Conservation (phyloP, 441 rosid genomes). For the Sinapis alba region DNA sequence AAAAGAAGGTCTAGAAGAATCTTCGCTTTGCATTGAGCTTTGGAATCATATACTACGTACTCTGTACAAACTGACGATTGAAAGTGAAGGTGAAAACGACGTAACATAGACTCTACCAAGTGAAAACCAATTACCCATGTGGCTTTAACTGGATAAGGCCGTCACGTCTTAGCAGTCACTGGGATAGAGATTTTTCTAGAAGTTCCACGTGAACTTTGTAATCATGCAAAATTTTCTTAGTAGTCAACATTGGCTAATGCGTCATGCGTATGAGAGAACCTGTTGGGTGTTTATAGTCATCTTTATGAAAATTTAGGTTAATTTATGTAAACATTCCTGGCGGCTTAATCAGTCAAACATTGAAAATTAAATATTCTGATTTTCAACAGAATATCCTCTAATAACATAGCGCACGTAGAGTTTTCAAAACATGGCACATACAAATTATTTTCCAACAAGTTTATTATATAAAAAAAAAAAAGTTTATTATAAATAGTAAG, state of each 20-base stretch:
- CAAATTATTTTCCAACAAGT: not conserved
- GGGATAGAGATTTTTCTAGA: not conserved
- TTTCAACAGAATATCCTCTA: not conserved
- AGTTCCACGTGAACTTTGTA: not conserved
- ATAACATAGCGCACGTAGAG: not conserved
- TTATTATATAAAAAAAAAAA: not conserved
- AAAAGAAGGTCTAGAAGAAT: not conserved
- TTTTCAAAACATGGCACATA: not conserved
- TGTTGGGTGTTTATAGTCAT: not conserved
- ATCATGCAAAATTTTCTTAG: not conserved
- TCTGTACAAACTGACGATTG: not conserved
- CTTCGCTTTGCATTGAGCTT: not conserved
- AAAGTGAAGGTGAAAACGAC: not conserved
- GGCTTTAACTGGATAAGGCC: not conserved
- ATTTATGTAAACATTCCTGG: not conserved
- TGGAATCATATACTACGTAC: not conserved
- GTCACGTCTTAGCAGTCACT: not conserved
- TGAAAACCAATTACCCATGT: not conserved
- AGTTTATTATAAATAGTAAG: not conserved
- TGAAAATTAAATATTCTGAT: not conserved
- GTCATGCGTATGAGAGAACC: not conserved
- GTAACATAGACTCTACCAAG: constrained; percentile 1
- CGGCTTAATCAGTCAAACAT: not conserved
- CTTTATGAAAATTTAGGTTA: not conserved
- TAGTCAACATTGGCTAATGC: not conserved